Base-by-base conservation (phyloP, 2,329 filamentous ascomycete species). In the Colletotrichum musicola region DNA sequence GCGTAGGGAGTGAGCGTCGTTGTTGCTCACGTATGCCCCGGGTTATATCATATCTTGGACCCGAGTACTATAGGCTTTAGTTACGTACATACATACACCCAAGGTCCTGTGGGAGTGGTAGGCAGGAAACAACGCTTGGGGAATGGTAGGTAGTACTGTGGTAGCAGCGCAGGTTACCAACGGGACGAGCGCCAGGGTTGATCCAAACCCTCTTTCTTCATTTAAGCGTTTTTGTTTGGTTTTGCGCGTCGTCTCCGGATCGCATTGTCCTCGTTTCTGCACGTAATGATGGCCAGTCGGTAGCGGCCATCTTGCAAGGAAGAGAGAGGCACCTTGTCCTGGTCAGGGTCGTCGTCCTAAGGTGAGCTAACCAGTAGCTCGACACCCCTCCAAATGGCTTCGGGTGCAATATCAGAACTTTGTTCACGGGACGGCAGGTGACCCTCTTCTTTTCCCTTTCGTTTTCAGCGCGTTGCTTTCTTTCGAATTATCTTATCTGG, bases 351-450 rank as follows among this genome's bases (percentile, higher is more conserved):
- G 30, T 35, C 30, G 30, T 35, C 30, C 30, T 35, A 35, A 10
- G 7, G 30, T 10, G 30, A 10, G 30, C 7, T 35, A 10, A 35
- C 30, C 2, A 35, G 30, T 42, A 42, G 40, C 40, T 14, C 40
- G 40, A 44, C 7, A 35, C 38, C 40, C 27, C 27, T 40, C 18
- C 27, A 50, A 42, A 38, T 18, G 60, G 30, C 6, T 30, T 22
- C n/a, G 46, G 35, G n/a, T 20, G 22, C 9, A 18, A 51, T 62
- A 66, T 66, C 56, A 56, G 30, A 57, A 67, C 58, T 51, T 51
- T 67, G 50, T 67, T 63, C 63, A 13, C 42, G 40, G 13, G 40
- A 42, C 40, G 40, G 40, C 40, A 42, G 40, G 22, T 47, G 44
- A 20, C 44, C 18, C 44, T 47, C 18, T 47, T 47, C 44, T 47